A percentile compares a stretch with the other conserved stretches of the same genome.
Evolutionary conservation across 1,139 yeast species (phyloP).

Genomic region (Scheffersomyces illinoinensis): DNA sequence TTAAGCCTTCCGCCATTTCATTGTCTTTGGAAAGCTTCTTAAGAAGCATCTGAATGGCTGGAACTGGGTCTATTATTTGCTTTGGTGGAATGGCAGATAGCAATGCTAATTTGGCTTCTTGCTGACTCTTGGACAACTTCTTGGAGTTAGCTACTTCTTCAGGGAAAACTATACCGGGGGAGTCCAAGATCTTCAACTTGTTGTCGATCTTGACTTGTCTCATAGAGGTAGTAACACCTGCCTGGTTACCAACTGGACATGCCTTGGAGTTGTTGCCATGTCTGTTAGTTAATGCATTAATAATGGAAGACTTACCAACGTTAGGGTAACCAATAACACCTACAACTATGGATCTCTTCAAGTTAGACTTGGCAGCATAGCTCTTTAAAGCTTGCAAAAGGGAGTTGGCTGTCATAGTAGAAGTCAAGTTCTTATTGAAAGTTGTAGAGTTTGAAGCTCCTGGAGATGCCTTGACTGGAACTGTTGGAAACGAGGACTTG

Average conservation of each 20-base stretch:
- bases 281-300: slow-evolving; percentile 83
- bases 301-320: slow-evolving; percentile 89
- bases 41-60: slow-evolving; percentile 76
- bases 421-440: slow-evolving; percentile 77
- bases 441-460: slow-evolving; percentile 59
- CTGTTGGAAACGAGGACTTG: slow-evolving; percentile 83
- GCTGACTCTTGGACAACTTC: slow-evolving; percentile 56
- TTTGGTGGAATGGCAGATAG: slow-evolving; percentile 91
- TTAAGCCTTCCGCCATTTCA: slow-evolving; percentile 77
- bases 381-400: slow-evolving; percentile 81
- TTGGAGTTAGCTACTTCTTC: slow-evolving; percentile 50
- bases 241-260: slow-evolving; percentile 97
- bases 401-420: slow-evolving; percentile 69
- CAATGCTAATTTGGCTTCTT: slow-evolving; percentile 84
- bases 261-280: slow-evolving; percentile 70
- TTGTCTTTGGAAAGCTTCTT: slow-evolving; percentile 70
- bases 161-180: slow-evolving; percentile 98
- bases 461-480: slow-evolving; percentile 74
- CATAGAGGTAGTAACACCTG: slow-evolving; percentile 92
- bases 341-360: slow-evolving; percentile 88
- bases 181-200: slow-evolving; percentile 84
- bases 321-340: slow-evolving; percentile 98
- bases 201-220: slow-evolving; percentile 92
- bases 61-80: slow-evolving; percentile 78
- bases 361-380: slow-evolving; percentile 78